phyloP scores from a whole-genome alignment of 345 rosid genomes.

The Citrus medica region DNA sequence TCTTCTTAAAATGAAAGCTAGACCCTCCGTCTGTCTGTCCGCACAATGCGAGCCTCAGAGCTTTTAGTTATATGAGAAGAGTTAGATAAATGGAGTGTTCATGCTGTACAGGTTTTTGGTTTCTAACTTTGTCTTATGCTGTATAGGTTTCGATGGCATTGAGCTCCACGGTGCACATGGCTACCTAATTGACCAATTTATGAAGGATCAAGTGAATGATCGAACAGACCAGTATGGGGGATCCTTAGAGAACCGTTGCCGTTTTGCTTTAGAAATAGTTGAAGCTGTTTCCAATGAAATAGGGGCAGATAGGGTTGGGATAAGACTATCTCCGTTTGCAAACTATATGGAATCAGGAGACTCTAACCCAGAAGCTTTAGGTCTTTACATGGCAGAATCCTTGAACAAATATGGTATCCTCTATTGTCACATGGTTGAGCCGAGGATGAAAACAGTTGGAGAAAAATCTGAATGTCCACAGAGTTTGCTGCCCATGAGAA shows the following conservation, averaged over 20 bases:
- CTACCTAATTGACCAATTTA: conserved; percentile 64
- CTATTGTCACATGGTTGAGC: conserved; percentile 74
- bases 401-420: conserved; percentile 51
- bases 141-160: conserved; percentile 74
- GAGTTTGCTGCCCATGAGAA: conserved; percentile 52
- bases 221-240: conserved; percentile 73
- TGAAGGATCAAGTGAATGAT: conserved; percentile 71
- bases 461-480: conserved; percentile 30
- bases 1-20: no score
- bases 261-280: conserved; percentile 59
- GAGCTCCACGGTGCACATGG: conserved; percentile 84
- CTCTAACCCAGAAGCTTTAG: conserved; percentile 57
- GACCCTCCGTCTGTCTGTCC: no score
- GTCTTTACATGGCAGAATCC: conserved; percentile 55
- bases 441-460: conserved; percentile 41
- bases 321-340: conserved; percentile 62
- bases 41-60: no score
- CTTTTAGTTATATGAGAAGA: neutral
- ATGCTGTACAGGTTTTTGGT: conserved; percentile 11
- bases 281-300: conserved; percentile 63
- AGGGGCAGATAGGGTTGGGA: conserved; percentile 71
- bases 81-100: neutral
- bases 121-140: neutral
- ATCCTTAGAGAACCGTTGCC: conserved; percentile 62
- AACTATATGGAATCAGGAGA: conserved; percentile 50